Conservation (phyloP, 306 rosid species). For the Lathyrus oleraceus region DNA sequence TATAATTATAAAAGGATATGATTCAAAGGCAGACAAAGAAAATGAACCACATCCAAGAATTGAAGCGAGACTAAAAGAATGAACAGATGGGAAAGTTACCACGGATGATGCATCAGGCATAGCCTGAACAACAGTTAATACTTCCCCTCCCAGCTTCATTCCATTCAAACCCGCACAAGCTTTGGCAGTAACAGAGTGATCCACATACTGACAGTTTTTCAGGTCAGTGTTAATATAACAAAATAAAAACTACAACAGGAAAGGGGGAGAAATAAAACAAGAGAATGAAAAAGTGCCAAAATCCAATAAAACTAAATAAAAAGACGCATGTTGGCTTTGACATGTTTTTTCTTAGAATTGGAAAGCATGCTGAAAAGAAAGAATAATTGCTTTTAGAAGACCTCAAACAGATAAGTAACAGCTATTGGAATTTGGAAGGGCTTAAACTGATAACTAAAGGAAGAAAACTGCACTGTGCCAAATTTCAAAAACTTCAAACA, state of each 20-base stretch:
- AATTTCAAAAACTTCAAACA: conserved; percentile 1
- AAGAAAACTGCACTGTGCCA: background rate
- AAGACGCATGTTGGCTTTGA: conserved; percentile 5
- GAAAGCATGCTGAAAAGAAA: background rate
- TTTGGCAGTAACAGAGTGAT: conserved; percentile 71
- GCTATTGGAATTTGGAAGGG: background rate
- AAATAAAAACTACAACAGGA: conserved; percentile 16
- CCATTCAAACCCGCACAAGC: conserved; percentile 94
- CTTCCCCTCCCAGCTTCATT: conserved; percentile 76
- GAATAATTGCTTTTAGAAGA: background rate
- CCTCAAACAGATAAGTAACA: background rate
- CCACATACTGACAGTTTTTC: conserved; percentile 64
- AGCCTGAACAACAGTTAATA: conserved; percentile 76
- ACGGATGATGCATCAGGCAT: conserved; percentile 43
- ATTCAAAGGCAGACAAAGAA: conserved; percentile 20
- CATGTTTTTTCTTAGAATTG: background rate
- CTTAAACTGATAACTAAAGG: background rate
- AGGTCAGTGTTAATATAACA: conserved; percentile 33
- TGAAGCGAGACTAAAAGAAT: conserved; percentile 7
- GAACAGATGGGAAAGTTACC: conserved; percentile 48
- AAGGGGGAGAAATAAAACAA: background rate
- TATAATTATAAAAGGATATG: background rate
- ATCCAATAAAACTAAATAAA: conserved; percentile 19
- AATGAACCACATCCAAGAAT: conserved; percentile 23
- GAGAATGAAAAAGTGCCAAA: conserved; percentile 1